These are phyloP conservation scores for Colletotrichum sp. DNA, from an alignment of 2,329 filamentous ascomycete genomes.

Conservation along the genomic window DNA sequence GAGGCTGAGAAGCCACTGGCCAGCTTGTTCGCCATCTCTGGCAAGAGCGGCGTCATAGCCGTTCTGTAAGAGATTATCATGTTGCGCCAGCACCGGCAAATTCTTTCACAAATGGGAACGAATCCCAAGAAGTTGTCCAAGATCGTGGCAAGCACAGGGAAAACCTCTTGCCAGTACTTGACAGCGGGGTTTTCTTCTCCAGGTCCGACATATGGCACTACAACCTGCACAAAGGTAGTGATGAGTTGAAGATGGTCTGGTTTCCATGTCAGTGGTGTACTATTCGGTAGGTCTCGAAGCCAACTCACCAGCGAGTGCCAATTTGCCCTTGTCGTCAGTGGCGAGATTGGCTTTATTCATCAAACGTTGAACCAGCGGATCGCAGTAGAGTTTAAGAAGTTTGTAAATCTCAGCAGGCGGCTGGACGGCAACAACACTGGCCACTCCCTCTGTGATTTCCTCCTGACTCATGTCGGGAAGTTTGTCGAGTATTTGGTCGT, in stretches of 20 bases:
- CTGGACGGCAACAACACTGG: conserved; percentile 87
- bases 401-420: conserved; percentile 80
- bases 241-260: conserved; percentile 88
- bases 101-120: conserved; percentile 86
- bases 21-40: conserved; percentile 85
- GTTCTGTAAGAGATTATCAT: conserved; percentile 97
- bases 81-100: conserved; percentile 94
- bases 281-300: background rate
- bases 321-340: conserved; percentile 79
- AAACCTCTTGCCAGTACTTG: conserved; percentile 94
- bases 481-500: conserved; percentile 85
- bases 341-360: conserved; percentile 88
- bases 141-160: conserved; percentile 85
- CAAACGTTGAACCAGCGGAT: conserved; percentile 83
- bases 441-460: conserved; percentile 94
- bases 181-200: conserved; percentile 86
- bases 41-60: conserved; percentile 83
- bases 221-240: conserved; percentile 83
- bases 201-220: conserved; percentile 74
- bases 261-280: conserved; percentile 21
- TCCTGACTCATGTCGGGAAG: conserved; percentile 88
- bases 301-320: conserved; percentile 78
- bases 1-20: conserved; percentile 84
- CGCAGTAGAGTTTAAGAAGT: conserved; percentile 89
- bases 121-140: conserved; percentile 87